phyloP scores from a whole-genome alignment of 225 moss, liverwort and hornwort species.

The Neckera pumila region DNA sequence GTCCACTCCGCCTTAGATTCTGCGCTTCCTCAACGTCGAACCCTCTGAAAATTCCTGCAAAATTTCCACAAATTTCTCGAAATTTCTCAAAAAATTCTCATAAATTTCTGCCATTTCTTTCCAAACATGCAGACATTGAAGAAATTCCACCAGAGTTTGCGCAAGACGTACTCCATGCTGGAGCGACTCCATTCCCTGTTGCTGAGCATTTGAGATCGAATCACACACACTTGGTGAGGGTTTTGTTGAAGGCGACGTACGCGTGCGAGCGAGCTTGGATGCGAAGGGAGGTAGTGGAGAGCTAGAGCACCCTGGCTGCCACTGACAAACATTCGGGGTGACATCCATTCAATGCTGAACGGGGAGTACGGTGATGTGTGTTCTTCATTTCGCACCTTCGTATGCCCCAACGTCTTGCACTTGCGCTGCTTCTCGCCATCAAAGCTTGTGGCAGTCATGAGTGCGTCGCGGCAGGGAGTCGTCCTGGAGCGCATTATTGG shows the following conservation, averaged over 20 bases:
- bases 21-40: too few relatives aligned
- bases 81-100: background rate
- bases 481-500: slow-evolving; percentile 23
- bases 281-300: background rate
- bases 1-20: background rate
- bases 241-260: too few relatives aligned
- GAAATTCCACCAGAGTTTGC: background rate
- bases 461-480: background rate
- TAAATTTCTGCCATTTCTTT: background rate
- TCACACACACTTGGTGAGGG: background rate
- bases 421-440: background rate
- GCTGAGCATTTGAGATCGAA: background rate
- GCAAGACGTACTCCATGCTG: background rate
- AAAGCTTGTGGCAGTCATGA: slow-evolving; percentile 16
- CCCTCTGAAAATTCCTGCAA: background rate
- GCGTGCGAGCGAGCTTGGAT: background rate
- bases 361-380: background rate
- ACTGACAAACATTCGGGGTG: background rate
- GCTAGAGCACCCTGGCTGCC: background rate
- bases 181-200: background rate
- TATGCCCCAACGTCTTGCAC: background rate
- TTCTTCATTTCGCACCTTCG: background rate
- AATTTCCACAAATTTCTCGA: background rate
- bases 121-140: background rate
- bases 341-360: background rate